Evolutionary conservation across 1,284 basidiomycete genomes (phyloP), one percentile per base, ranked within the genome.

Genomic region (Anthracocystis setariae): DNA sequence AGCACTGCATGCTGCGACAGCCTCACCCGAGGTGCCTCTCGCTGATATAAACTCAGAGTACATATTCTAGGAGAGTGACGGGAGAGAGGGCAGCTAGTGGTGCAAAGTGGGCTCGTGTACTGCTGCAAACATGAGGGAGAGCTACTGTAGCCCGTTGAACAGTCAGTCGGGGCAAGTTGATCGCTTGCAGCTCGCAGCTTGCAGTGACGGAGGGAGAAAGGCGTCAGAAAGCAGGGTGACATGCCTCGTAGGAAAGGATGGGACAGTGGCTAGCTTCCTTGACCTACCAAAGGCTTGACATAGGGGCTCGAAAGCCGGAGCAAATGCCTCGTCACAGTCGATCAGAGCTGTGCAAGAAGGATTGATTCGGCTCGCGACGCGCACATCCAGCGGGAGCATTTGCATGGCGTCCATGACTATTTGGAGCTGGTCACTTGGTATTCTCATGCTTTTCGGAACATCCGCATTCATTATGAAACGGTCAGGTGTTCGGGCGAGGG

Each of bases 211-310:
- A 7, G 18, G 12, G 42, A n/a, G 5, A 9, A 9, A n/a, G 49
- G 39, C 49, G 46, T 47, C 40, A 53, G 24, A 49, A 64, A 64
- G 54, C 61, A 64, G 50, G 53, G 61, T 45, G 61, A 64, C 46
- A 53, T 64, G 50, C 37, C 35, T 18, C 53, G 39, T 24, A 24
- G 7, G 23, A 52, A n/a, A 27, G 44, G 48, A 24, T n/a, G 23
- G 32, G 33, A 23, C 35, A 21, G 4, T 29, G 29, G 29, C 29
- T 29, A 29, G 29, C 29, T 29, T n/a, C 17, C 35, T 37, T 37
- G 7, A 17, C 32, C 15, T 33, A 37, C 35, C 12, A 15, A 17
- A 37, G 12, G 13, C 35, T 37, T 13, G 12, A 13, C 15, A n/a
- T 9, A 37, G 12, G 35, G 13, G 13, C 12, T 37, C 12, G 8